Conservation (phyloP, 768 basidiomycete genomes). For the Collybia sordida region DNA sequence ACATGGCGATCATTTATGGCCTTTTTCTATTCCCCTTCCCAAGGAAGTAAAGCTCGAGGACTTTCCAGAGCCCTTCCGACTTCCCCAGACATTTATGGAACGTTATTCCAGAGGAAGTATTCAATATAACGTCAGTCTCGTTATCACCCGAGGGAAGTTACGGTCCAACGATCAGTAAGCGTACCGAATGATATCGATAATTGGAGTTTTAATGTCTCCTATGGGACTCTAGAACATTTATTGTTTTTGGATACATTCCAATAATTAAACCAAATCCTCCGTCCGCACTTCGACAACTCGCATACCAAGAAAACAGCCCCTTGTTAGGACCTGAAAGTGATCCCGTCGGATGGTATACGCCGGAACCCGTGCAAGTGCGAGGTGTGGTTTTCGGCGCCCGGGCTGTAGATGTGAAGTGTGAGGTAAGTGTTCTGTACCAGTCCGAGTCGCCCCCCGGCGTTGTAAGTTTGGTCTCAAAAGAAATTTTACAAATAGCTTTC, state of each 20-base stretch:
- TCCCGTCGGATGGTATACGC: slow-evolving; percentile 38
- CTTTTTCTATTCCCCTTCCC: slow-evolving; percentile 39
- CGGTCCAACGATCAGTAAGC: slow-evolving; percentile 31
- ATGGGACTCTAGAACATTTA: slow-evolving; percentile 24
- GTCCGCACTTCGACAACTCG: slow-evolving; percentile 31
- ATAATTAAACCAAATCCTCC: slow-evolving; percentile 29
- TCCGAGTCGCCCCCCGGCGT: not conserved
- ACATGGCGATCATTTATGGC: slow-evolving; percentile 34
- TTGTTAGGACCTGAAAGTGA: slow-evolving; percentile 35
- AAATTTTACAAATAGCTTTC: slow-evolving; percentile 32
- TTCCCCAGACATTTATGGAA: slow-evolving; percentile 40
- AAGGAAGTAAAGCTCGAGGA: slow-evolving; percentile 27
- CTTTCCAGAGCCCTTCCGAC: slow-evolving; percentile 22
- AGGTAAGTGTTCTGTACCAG: slow-evolving; percentile 22
- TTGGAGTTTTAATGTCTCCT: not conserved
- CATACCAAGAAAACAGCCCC: slow-evolving; percentile 32
- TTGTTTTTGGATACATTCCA: slow-evolving; percentile 32
- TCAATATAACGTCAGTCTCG: slow-evolving; percentile 32
- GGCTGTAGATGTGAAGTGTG: slow-evolving; percentile 28
- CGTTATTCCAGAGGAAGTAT: slow-evolving; percentile 35
- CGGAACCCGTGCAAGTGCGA: slow-evolving; percentile 20
- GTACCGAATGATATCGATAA: not conserved
- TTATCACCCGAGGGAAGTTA: slow-evolving; percentile 29
- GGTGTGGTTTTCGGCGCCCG: slow-evolving; percentile 29
- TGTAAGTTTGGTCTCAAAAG: slow-evolving; percentile 3